A percentile compares a stretch with the other conserved stretches of the same genome.
phyloP scores from a whole-genome alignment of 768 basidiomycete genomes.

The Leccinum boreale region DNA sequence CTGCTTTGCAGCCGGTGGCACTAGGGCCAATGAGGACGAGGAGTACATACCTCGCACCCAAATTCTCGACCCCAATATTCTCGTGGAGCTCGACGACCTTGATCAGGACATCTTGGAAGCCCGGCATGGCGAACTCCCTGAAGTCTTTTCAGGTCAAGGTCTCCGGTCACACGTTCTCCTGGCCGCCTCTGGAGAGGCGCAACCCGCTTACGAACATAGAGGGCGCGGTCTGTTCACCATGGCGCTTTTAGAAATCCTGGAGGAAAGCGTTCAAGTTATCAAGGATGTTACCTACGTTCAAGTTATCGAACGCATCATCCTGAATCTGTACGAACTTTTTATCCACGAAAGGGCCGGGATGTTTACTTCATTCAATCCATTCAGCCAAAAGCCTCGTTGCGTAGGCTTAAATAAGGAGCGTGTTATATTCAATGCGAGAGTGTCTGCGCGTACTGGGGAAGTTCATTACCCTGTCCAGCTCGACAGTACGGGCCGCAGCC shows the following conservation, averaged over 20 bases:
- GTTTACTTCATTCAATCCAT: neutral
- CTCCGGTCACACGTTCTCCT: constrained; percentile 39
- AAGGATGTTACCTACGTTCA: constrained; percentile 24
- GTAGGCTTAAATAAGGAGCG: constrained; percentile 22
- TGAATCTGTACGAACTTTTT: constrained; percentile 2
- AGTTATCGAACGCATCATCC: constrained; percentile 13
- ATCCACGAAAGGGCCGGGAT: neutral
- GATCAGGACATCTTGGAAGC: constrained; percentile 27
- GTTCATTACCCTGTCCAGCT: neutral
- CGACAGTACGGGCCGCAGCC: neutral
- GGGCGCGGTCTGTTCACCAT: constrained; percentile 25
- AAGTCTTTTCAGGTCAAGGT: constrained; percentile 25
- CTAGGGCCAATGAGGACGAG: constrained; percentile 13
- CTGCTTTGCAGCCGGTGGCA: constrained; percentile 40
- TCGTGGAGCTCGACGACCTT: constrained; percentile 2
- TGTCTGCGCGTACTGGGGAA: constrained; percentile 1
- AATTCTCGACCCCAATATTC: neutral
- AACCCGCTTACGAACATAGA: constrained; percentile 28
- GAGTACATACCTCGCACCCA: constrained; percentile 7
- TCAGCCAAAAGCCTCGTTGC: constrained; percentile 30
- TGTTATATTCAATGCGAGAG: constrained; percentile 22
- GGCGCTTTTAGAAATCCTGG: constrained; percentile 18
- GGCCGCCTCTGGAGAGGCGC: constrained; percentile 39
- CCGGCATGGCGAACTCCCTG: constrained; percentile 10
- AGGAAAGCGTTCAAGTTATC: neutral